Conservation (phyloP, 2,329 filamentous ascomycete species). For the Ophiostoma populinum region DNA sequence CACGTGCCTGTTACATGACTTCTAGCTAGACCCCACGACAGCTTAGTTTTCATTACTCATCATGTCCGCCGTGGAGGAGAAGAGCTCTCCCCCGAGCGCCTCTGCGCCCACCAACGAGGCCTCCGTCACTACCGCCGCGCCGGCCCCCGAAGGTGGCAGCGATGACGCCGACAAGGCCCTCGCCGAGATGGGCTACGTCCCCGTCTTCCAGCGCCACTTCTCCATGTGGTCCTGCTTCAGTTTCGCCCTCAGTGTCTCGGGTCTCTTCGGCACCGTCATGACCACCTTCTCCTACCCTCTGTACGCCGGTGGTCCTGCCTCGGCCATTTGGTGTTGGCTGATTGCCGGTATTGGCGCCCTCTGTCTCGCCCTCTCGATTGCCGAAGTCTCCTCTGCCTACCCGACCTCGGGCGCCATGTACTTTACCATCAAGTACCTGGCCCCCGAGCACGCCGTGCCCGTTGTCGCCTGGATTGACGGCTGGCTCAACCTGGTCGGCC, state of each 20-base stretch:
- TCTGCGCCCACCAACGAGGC: background rate
- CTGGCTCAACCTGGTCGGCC: conserved; percentile 34
- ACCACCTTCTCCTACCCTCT: conserved; percentile 38
- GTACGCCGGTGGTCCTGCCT: conserved; percentile 32
- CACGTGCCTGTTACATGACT: too few species aligned
- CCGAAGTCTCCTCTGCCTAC: conserved; percentile 39
- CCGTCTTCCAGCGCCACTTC: conserved; percentile 39
- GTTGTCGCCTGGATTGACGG: conserved; percentile 30
- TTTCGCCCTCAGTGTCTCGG: conserved; percentile 39
- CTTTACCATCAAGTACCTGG: conserved; percentile 37
- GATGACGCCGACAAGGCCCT: conserved; percentile 17
- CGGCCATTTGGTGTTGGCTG: conserved; percentile 40
- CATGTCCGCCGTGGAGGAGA: conserved; percentile 1
- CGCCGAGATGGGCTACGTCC: conserved; percentile 21
- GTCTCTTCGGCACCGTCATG: conserved; percentile 36
- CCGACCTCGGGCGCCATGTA: conserved; percentile 32
- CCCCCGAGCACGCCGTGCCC: conserved; percentile 28
- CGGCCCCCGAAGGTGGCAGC: background rate
- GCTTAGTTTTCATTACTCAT: too few species aligned
- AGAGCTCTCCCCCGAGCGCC: background rate
- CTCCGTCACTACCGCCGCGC: too few species aligned
- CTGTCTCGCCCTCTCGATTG: conserved; percentile 35
- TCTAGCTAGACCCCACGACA: too few species aligned
- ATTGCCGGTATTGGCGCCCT: conserved; percentile 38
- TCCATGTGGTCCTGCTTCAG: conserved; percentile 39